Percentiles rank a stretch among this genome's conserved stretches.
These are phyloP conservation scores for Irpex rosettiformis DNA, from an alignment of 1,284 basidiomycete species.

Conservation along the genomic window DNA sequence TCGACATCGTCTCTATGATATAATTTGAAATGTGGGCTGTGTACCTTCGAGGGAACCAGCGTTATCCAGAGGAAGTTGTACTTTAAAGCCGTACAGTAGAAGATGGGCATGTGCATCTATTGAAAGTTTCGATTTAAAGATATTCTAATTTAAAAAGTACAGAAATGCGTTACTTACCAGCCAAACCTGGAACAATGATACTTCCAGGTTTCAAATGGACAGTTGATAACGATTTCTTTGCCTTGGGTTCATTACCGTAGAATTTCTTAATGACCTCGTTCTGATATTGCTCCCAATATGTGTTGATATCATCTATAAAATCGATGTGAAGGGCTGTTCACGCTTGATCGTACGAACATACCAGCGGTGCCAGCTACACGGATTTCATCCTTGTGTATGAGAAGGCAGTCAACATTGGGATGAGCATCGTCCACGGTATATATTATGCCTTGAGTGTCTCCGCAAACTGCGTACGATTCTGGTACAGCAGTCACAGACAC, in stretches of 20 bases:
- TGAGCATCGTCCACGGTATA: conserved; percentile 26
- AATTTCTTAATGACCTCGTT: conserved; percentile 27
- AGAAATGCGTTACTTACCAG: conserved; percentile 40
- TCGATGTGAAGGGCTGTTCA: not conserved
- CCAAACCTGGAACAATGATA: conserved; percentile 66
- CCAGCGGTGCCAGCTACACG: conserved; percentile 54
- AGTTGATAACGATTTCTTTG: conserved; percentile 36
- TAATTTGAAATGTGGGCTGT: conserved; percentile 4
- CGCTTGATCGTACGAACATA: conserved; percentile 27
- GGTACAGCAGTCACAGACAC: conserved; percentile 15
- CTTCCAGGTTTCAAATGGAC: conserved; percentile 40
- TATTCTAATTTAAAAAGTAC: not conserved
- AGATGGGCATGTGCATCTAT: conserved; percentile 82
- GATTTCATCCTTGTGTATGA: conserved; percentile 56
- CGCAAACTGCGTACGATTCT: conserved; percentile 29
- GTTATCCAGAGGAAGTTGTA: conserved; percentile 59
- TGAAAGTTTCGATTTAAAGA: not conserved
- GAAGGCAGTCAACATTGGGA: conserved; percentile 58
- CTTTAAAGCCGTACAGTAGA: conserved; percentile 66
- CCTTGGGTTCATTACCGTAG: conserved; percentile 28
- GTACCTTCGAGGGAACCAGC: conserved; percentile 59
- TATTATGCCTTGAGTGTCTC: conserved; percentile 17
- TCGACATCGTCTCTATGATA: not conserved
- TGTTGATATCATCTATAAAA: conserved; percentile 25
- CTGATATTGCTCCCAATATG: conserved; percentile 25